These are phyloP conservation scores for Umbelopsis sp. DNA, from an alignment of 192 early-diverging fungal species.

Conservation along the genomic window DNA sequence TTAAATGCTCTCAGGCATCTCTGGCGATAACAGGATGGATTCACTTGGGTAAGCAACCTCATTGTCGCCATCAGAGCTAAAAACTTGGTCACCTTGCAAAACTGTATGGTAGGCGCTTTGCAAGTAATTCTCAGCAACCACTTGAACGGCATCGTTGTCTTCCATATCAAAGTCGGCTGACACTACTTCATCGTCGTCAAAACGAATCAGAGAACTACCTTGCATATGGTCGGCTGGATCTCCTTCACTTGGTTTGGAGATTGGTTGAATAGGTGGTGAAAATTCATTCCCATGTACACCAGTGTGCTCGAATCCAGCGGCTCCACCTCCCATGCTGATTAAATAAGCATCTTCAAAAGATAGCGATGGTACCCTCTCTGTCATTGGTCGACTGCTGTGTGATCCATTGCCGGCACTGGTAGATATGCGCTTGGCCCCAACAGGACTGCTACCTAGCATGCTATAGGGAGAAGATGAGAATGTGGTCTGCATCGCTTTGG, in stretches of 20 bases:
- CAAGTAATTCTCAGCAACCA: background rate
- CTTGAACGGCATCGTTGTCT: constrained; percentile 7
- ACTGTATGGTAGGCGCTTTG: background rate
- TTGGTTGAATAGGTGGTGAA: background rate
- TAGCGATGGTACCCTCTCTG: constrained; percentile 32
- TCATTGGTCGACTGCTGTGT: constrained; percentile 5
- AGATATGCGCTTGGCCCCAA: constrained; percentile 31
- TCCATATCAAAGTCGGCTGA: background rate
- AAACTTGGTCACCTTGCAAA: constrained; percentile 36
- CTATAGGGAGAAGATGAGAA: constrained; percentile 27
- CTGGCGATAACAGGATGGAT: constrained; percentile 21
- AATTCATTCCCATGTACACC: background rate
- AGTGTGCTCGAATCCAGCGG: constrained; percentile 11
- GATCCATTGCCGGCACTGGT: constrained; percentile 26
- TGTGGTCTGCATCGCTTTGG: constrained; percentile 43
- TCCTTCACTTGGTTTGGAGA: background rate
- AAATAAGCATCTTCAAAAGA: constrained; percentile 65
- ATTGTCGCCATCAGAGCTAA: constrained; percentile 62
- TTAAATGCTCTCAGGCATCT: constrained; percentile 15
- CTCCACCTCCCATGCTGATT: constrained; percentile 44
- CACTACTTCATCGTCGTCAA: constrained; percentile 24
- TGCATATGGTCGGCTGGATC: background rate
- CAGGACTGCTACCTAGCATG: constrained; percentile 18
- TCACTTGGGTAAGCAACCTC: constrained; percentile 48
- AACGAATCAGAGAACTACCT: constrained; percentile 34